Evolutionary conservation across 2,329 filamentous ascomycete genomes (phyloP), one percentile per base, ranked within the genome.

Genomic region (Botrytis hyacinthi): DNA sequence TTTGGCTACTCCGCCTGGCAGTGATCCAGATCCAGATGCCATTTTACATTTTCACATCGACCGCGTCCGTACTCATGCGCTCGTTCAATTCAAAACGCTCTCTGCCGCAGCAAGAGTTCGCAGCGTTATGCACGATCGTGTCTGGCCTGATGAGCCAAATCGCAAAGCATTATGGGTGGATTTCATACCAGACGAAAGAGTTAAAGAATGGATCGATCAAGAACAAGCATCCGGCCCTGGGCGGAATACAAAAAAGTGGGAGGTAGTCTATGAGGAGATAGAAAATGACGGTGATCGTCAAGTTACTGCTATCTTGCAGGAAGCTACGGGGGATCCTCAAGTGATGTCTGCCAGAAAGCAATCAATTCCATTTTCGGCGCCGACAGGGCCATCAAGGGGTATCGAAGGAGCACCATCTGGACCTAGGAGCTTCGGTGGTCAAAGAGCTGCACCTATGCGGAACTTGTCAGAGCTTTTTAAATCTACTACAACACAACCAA

Each of bases 141-240:
- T 94, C 51, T 98, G 95, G 93, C 95, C 95, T 0, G 89, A 94
- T 74, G 95, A 98, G 83, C 90, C 91, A 74, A 93, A 91, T 77
- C 88, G 96, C 46, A 97, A 96, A 81, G 87, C 90, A 0, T 86
- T 98, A 1, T 97, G 92, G 88, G 93, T 93, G 5, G 96, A 99
- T 81, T 98, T 96, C 81, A 87, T 98, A 32, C 95, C 95, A 0
- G 88, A 92, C 29, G 90, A 93, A 40, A 89, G 90, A 76, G 87
- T 97, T 6, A 81, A 84, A 22, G 87, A 87, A 37, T 98, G 94
- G 94, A 91, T 97, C 74, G 86, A 89, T 12, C 86, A 83, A 59
- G 93, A 97, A 81, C 81, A 80, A 22, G 78, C 83, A 77, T 79
- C 85, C 76, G 77, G 84, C 69, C 74, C 81, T 80, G 81, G 86